Conservation (phyloP, 192 early-diverging fungal species). For the Geosiphon pyriformis region DNA sequence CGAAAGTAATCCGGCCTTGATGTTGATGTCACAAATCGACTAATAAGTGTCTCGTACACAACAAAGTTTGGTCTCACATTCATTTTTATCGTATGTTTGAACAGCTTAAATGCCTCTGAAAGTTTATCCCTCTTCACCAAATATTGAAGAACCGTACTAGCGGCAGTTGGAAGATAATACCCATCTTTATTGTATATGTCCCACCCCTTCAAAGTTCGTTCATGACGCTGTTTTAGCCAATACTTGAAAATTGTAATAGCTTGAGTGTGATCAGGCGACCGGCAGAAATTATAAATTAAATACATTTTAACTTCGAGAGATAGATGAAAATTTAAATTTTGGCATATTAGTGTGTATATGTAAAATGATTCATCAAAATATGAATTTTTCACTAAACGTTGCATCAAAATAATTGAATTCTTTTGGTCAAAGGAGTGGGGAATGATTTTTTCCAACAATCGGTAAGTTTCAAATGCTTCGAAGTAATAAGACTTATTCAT, state of each 20-base stretch:
- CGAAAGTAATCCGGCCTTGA: no score
- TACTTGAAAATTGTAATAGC: not conserved
- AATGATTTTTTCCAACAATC: not conserved
- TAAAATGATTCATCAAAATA: not conserved
- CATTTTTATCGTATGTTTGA: no score
- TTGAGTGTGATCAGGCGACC: not conserved
- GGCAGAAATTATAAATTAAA: not conserved
- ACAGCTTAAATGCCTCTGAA: no score
- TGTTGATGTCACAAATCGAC: no score
- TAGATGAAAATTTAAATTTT: not conserved
- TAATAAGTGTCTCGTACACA: no score
- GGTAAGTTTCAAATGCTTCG: not conserved
- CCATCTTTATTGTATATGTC: no score
- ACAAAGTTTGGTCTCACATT: no score
- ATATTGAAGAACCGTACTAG: no score
- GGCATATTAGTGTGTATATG: not conserved
- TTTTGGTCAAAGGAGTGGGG: not conserved
- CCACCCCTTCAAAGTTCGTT: no score
- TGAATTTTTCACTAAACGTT: not conserved
- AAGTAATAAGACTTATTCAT: not conserved
- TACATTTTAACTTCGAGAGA: not conserved
- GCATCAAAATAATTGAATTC: not conserved
- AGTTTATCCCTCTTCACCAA: no score
- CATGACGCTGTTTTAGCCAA: no score
- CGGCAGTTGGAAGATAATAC: no score